phyloP scores from a whole-genome alignment of 768 basidiomycete genomes.

The Mycena kentingensis region DNA sequence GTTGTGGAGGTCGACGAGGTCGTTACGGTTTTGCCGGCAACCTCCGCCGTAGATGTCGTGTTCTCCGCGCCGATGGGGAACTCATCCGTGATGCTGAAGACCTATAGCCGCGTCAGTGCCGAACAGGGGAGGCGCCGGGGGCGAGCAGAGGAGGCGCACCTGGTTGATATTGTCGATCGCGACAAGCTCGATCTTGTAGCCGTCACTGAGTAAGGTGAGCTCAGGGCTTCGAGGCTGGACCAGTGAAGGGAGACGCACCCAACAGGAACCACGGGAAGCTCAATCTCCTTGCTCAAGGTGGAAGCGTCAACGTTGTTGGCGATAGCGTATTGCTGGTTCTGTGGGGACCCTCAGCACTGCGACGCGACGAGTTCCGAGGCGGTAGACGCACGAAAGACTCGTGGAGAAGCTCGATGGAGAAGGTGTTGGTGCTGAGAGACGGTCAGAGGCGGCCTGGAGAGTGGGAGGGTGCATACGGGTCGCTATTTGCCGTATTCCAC shows the following conservation, averaged over 20 bases:
- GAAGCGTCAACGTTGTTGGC: constrained; percentile 19
- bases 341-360: neutral
- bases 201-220: constrained; percentile 1
- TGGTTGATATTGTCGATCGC: constrained; percentile 12
- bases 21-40: constrained; percentile 1
- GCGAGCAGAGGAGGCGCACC: too few relatives aligned
- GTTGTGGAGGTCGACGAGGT: neutral
- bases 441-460: neutral
- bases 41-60: constrained; percentile 6
- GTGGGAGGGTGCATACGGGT: constrained; percentile 2
- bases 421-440: constrained; percentile 1
- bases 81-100: constrained; percentile 3
- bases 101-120: too few relatives aligned
- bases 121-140: too few relatives aligned
- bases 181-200: constrained; percentile 14
- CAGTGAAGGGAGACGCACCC: neutral
- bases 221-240: neutral
- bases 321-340: constrained; percentile 15
- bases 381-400: constrained; percentile 12
- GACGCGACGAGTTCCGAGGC: neutral
- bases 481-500: constrained; percentile 11
- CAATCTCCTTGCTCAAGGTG: neutral
- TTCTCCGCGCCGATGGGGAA: constrained; percentile 16
- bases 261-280: constrained; percentile 4
- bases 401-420: constrained; percentile 16